These are phyloP conservation scores for Saccharomycopsis sp. DNA, from an alignment of 805 yeast genomes.

Conservation along the genomic window DNA sequence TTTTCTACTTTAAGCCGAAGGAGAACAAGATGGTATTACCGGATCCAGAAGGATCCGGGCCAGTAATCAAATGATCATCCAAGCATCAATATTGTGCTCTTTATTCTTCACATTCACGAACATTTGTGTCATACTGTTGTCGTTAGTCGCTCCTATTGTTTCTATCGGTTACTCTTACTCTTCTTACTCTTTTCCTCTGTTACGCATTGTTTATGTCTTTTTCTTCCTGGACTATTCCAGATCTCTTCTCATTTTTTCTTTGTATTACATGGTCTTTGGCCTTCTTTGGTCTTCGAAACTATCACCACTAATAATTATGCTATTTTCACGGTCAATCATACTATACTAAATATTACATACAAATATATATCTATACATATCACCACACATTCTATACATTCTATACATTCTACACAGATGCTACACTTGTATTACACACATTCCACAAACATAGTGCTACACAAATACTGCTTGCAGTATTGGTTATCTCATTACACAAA, in stretches of 20 bases:
- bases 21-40: constrained; percentile 16
- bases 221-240: too few relatives aligned
- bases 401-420: too few relatives aligned
- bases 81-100: not conserved
- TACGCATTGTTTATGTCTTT: too few relatives aligned
- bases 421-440: too few relatives aligned
- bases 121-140: not conserved
- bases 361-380: too few relatives aligned
- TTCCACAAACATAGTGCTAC: too few relatives aligned
- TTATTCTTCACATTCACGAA: not conserved
- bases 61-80: not conserved
- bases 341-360: not conserved
- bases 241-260: too few relatives aligned
- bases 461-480: too few relatives aligned
- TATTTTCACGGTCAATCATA: not conserved
- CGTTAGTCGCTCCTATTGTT: not conserved
- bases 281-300: not conserved
- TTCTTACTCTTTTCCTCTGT: too few relatives aligned
- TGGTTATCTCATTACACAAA: too few relatives aligned
- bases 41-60: not conserved
- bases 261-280: not conserved
- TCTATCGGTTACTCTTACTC: not conserved
- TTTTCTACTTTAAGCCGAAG: constrained; percentile 45
- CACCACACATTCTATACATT: too few relatives aligned
- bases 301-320: too few relatives aligned